Evolutionary conservation across 768 basidiomycete genomes (phyloP), one percentile per base, ranked within the genome.

Genomic region (Suillus bovinus): DNA sequence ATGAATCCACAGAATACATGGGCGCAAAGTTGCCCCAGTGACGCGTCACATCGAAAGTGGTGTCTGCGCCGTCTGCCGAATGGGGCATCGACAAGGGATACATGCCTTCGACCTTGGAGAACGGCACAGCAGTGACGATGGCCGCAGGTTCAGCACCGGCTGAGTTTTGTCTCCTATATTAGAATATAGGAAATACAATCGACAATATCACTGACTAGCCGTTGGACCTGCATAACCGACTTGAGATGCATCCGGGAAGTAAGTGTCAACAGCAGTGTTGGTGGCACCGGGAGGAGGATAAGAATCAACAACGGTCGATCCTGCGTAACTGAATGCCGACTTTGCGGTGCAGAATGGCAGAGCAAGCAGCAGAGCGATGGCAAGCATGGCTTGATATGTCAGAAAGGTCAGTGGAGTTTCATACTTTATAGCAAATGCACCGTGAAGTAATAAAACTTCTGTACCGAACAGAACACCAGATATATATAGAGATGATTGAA

Each of bases 161-260:
- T 81, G 6, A n/a, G 10, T 24, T 10, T 24, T 60, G 11, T n/a
- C n/a, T n/a, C n/a, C n/a, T n/a, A n/a, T n/a, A 6, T 49, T 0
- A 46, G 6, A 50, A 34, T 41, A 60, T 2, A 14, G 27, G 44
- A 57, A 27, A 11, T 2, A 27, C 22, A 38, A 31, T 61, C 17
- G 60, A 49, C 1, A 36, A 59, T 20, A 36, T 24, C 8, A 69
- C 77, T 59, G 65, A 82, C 82, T 84, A 0, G 81, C 79, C 4
- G 82, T 84, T 17, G 83, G 74, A 5, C 82, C 83, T 29, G 79
- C 61, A 63, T 78, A 79, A n/a, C 81, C 82, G 14, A 84, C 79
- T 47, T 79, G 70, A 14, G 72, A 69, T 14, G 69, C 77, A 62
- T 77, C 74, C 0, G 81, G 80, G 63, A 84, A 85, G 66, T 75